Conservation (phyloP, 208 protist genomes). For the Spironucleus salmonicida region DNA sequence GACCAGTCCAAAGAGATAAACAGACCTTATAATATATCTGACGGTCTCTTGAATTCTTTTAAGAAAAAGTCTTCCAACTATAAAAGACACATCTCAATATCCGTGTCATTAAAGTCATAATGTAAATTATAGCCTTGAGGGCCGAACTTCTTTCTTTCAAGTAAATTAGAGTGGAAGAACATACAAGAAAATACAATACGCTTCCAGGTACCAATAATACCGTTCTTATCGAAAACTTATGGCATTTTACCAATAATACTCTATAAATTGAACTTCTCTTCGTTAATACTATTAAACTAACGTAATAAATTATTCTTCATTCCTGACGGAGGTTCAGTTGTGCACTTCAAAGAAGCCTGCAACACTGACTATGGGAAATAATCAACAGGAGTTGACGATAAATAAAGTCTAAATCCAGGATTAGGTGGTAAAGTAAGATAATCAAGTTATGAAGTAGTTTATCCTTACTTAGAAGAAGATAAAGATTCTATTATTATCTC, state of each 20-base stretch:
- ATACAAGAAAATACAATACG: conserved; percentile 82
- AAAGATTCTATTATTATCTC: conserved; percentile 80
- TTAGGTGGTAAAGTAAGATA: conserved; percentile 40
- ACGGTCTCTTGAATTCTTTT: conserved; percentile 16
- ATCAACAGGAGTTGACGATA: conserved; percentile 84
- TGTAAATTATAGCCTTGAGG: conserved; percentile 89
- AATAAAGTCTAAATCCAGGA: conserved; percentile 82
- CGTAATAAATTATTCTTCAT: conserved; percentile 68
- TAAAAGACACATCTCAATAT: conserved; percentile 76
- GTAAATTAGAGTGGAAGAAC: conserved; percentile 87
- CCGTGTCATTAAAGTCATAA: conserved; percentile 88
- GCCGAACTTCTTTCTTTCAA: conserved; percentile 78
- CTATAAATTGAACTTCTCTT: background rate
- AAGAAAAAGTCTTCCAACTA: conserved; percentile 68
- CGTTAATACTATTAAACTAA: background rate
- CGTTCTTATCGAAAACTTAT: background rate
- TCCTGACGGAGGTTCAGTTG: conserved; percentile 87
- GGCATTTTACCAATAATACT: conserved; percentile 50
- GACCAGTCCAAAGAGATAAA: conserved; percentile 54
- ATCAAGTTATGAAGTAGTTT: background rate
- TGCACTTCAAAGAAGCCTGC: conserved; percentile 93
- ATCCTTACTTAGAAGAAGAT: conserved; percentile 55
- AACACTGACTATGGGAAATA: conserved; percentile 89
- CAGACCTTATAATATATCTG: conserved; percentile 18
- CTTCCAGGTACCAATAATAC: conserved; percentile 54